Evolutionary conservation across 2,329 filamentous ascomycete genomes (phyloP).

Genomic region (Proliferodiscus dingleyae): DNA sequence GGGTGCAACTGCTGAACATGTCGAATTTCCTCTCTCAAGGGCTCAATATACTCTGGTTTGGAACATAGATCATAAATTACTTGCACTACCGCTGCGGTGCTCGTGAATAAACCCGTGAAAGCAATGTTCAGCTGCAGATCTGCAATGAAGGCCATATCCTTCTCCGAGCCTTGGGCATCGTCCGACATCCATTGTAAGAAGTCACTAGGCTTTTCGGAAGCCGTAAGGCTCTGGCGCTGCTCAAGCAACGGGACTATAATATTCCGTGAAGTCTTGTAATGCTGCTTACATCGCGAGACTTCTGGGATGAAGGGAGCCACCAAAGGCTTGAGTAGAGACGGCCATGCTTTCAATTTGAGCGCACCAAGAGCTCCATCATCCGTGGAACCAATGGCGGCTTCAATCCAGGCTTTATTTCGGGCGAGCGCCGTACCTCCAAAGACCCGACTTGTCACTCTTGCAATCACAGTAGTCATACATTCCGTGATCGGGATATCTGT

Average conservation of each 20-base stretch:
- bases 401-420: no score
- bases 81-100: not conserved
- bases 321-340: no score
- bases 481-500: no score
- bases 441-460: no score
- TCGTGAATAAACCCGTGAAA: slow-evolving; percentile 6
- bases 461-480: no score
- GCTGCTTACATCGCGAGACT: no score
- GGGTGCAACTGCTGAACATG: not conserved
- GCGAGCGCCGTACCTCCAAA: no score
- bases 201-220: not conserved
- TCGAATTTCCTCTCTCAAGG: not conserved
- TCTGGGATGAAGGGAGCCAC: no score
- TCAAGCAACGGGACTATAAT: slow-evolving; percentile 2
- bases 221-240: not conserved
- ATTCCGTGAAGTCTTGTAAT: not conserved
- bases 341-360: no score
- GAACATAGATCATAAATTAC: slow-evolving; percentile 3
- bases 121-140: not conserved
- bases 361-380: no score
- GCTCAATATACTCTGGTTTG: not conserved
- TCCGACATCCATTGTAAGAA: not conserved
- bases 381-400: no score
- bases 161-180: not conserved
- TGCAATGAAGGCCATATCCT: not conserved